Conservation (phyloP, 2,329 filamentous ascomycete species). For the Pyrenophora teres region DNA sequence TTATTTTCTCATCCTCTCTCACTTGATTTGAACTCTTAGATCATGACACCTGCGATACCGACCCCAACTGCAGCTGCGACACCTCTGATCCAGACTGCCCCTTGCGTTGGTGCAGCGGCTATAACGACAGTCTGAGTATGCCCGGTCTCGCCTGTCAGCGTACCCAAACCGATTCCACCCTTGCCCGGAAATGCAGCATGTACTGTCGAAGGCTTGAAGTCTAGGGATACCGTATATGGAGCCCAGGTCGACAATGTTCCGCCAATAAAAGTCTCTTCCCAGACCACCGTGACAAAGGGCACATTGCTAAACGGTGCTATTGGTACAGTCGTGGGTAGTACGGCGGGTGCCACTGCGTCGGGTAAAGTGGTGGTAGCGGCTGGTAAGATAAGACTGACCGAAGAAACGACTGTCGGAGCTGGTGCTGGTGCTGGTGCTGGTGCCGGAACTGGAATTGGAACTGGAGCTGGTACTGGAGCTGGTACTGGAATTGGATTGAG, state of each 20-base stretch:
- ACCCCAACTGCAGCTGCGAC: constrained; percentile 29
- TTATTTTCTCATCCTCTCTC: not conserved
- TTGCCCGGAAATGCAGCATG: constrained; percentile 32
- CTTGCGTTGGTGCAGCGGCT: constrained; percentile 28
- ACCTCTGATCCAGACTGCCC: constrained; percentile 19
- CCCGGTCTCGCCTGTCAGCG: constrained; percentile 36
- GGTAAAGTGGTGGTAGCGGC: constrained; percentile 2
- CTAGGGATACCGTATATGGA: constrained; percentile 35
- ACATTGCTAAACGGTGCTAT: constrained; percentile 10
- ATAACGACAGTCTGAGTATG: constrained; percentile 33
- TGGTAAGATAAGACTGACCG: constrained; percentile 6
- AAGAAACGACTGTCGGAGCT: constrained; percentile 2
- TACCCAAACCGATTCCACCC: constrained; percentile 44
- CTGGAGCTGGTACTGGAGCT: constrained; percentile 1
- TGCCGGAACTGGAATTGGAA: too few relatives aligned
- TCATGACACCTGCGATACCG: constrained; percentile 28
- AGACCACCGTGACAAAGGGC: constrained; percentile 38
- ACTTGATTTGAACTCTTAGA: constrained; percentile 10
- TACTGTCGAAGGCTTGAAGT: constrained; percentile 25
- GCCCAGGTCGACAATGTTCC: constrained; percentile 39
- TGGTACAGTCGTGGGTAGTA: not conserved
- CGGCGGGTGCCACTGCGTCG: not conserved
- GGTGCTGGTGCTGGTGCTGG: constrained; percentile 4
- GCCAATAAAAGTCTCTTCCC: constrained; percentile 40
- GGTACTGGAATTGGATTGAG: constrained; percentile 1